Evolutionary conservation across 495 filamentous ascomycete genomes (phyloP), one percentile per base, ranked within the genome.

Genomic region (Lasiosphaeria hispida): DNA sequence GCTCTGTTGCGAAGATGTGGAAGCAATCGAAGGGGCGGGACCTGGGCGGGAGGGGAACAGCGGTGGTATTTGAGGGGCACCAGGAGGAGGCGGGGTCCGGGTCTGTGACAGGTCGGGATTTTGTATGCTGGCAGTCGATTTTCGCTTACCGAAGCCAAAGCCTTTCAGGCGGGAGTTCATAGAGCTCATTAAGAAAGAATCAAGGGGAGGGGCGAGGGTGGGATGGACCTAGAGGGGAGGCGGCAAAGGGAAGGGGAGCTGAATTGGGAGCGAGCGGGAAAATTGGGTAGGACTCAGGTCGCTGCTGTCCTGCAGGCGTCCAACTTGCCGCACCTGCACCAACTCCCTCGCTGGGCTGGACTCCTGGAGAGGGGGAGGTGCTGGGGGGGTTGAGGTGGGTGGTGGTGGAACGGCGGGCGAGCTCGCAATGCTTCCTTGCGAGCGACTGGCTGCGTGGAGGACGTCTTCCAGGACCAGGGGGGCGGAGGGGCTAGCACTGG

Each of bases 111-210:
- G 62, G 51, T 74, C 70, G 66, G 66, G 66, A 59, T 61, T 68
- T 50, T 76, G 74, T 45, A 75, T 75, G 64, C 71, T 72, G 64
- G 76, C 75, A 57, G 73, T 78, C 57, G 79, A 80, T 68, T 76
- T 81, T 64, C 77, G 73, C 73, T 81, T 82, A 66, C 78, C 76
- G 67, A 81, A 78, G 67, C 78, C 78, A 74, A 85, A 78, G 75
- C 76, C 72, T 75, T 83, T 83, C 53, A 83, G 75, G 58, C 80
- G 79, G 59, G 78, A 80, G 75, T 83, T 85, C 80, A 83, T 73
- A 72, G 77, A 83, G 76, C 79, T 81, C 81, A 84, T 85, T 80
- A 72, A 77, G 72, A 58, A 63, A 57, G 60, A 58, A 64, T 54
- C 15, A 57, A 36, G 40, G 40, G 50, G 51, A 34, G 10, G 47